These are phyloP conservation scores for Mucor plumbeus DNA, from an alignment of 371 early-diverging fungal species.

Conservation along the genomic window DNA sequence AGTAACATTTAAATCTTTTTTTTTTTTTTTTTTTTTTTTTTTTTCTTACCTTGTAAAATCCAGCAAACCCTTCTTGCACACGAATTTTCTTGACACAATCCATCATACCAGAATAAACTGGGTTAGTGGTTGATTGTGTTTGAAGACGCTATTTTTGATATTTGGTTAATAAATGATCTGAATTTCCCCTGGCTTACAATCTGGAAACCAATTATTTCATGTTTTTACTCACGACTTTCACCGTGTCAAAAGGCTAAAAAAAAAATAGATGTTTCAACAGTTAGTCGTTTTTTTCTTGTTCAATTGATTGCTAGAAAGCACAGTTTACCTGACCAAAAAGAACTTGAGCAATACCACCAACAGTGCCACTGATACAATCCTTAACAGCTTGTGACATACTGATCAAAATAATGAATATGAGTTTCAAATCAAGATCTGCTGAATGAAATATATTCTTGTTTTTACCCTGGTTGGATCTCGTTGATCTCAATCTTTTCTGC, in stretches of 20 bases:
- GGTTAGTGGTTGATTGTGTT: conserved; percentile 76
- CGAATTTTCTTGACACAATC: conserved; percentile 79
- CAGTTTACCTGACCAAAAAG: conserved; percentile 72
- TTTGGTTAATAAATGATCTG: conserved; percentile 4
- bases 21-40: background rate
- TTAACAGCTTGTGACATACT: conserved; percentile 64
- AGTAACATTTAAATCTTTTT: conserved; percentile 14
- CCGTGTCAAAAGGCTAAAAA: conserved; percentile 79
- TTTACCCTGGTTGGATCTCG: conserved; percentile 32
- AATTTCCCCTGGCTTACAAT: conserved; percentile 7
- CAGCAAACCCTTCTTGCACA: conserved; percentile 72
- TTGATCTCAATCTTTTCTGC: conserved; percentile 25
- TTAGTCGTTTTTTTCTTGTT: background rate
- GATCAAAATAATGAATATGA: background rate
- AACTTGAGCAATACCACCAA: conserved; percentile 82
- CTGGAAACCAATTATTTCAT: background rate
- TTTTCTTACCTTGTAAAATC: conserved; percentile 70
- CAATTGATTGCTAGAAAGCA: background rate
- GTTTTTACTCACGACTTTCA: conserved; percentile 74
- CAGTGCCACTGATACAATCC: conserved; percentile 79
- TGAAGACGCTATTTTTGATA: conserved; percentile 70
- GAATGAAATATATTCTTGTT: no score
- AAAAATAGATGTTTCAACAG: conserved; percentile 15
- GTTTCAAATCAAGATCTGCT: conserved; percentile 2
- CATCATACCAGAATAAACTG: conserved; percentile 71